Percentiles rank a stretch among this genome's conserved stretches.
Conservation (phyloP, 2,329 filamentous ascomycete species). For the Sclerotinia borealis region DNA sequence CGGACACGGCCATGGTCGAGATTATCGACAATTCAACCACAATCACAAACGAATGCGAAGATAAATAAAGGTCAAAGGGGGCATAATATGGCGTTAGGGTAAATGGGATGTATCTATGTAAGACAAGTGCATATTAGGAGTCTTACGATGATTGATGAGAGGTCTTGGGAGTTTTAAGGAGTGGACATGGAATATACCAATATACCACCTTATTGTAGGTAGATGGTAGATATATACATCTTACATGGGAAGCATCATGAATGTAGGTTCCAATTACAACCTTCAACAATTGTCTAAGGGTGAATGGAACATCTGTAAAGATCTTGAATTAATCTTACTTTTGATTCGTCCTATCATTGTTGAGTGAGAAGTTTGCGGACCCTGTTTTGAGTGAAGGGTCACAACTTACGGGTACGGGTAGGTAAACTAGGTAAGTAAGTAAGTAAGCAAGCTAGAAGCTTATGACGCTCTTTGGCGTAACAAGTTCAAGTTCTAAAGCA, state of each 20-base stretch:
- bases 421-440: too few species aligned
- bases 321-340: not conserved
- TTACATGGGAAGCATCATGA: not conserved
- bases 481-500: not conserved
- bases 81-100: not conserved
- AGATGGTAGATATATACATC: not conserved
- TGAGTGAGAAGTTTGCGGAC: not conserved
- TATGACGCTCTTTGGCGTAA: slow-evolving; percentile 6
- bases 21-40: slow-evolving; percentile 17
- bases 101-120: not conserved
- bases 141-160: not conserved
- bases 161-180: not conserved
- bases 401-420: too few species aligned
- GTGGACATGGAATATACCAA: not conserved
- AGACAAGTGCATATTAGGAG: slow-evolving; percentile 4
- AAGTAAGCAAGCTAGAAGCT: too few species aligned
- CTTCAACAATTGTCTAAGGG: not conserved
- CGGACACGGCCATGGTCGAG: slow-evolving; percentile 10
- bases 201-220: not conserved
- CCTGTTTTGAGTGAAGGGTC: not conserved
- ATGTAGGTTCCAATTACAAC: not conserved
- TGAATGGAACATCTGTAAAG: too few species aligned
- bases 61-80: slow-evolving; percentile 1
- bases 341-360: not conserved
- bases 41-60: slow-evolving; percentile 18